phyloP scores from a whole-genome alignment of 495 filamentous ascomycete genomes.

The Penicillium lividum region DNA sequence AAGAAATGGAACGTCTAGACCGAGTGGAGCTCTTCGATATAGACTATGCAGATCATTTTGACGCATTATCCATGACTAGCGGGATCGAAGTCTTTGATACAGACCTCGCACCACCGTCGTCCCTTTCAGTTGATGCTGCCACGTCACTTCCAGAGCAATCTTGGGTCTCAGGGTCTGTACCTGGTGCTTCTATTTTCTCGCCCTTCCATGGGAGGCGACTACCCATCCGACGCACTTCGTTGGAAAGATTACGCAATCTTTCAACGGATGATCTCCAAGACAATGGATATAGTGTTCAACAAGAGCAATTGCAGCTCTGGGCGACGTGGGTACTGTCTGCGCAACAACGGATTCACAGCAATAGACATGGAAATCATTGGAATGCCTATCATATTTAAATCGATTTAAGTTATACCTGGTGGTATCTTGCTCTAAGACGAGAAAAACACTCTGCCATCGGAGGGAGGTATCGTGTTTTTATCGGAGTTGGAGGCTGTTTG shows the following conservation, averaged over 20 bases:
- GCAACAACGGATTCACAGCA: constrained; percentile 1
- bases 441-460: neutral
- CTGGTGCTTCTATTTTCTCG: constrained; percentile 1
- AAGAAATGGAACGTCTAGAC: constrained; percentile 59
- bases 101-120: constrained; percentile 2
- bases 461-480: neutral
- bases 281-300: constrained; percentile 53
- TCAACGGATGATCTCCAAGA: constrained; percentile 57
- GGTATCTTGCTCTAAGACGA: neutral
- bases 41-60: constrained; percentile 60
- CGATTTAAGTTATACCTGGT: neutral
- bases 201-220: constrained; percentile 16
- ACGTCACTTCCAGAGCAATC: constrained; percentile 7
- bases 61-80: constrained; percentile 33
- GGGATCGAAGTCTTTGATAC: constrained; percentile 26
- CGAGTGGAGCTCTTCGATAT: constrained; percentile 62
- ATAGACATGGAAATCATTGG: constrained; percentile 4
- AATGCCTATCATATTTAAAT: constrained; percentile 3
- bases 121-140: constrained; percentile 20
- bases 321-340: constrained; percentile 62
- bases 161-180: neutral
- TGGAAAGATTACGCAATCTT: constrained; percentile 27
- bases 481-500: constrained; percentile 19
- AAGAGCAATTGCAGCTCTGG: constrained; percentile 59
- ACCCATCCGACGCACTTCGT: constrained; percentile 23